Percentiles rank a stretch among this genome's conserved stretches.
These are phyloP conservation scores for Alternaria alternata DNA, from an alignment of 2,329 filamentous ascomycete species.

Conservation along the genomic window DNA sequence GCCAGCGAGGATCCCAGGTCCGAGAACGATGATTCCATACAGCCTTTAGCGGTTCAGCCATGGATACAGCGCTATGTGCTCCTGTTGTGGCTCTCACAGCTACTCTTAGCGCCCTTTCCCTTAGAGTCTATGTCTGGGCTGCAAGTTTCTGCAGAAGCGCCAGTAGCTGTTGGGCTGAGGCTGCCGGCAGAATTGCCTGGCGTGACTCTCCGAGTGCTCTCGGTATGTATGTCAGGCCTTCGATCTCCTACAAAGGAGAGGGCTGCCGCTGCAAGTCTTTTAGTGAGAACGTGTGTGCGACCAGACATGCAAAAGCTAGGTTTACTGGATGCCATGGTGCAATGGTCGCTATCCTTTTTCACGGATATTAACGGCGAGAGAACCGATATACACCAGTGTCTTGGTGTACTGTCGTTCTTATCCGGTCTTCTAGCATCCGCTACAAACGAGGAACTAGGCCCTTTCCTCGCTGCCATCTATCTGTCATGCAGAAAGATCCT, in stretches of 20 bases:
- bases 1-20: constrained; percentile 53
- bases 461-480: constrained; percentile 72
- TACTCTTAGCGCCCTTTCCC: constrained; percentile 80
- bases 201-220: constrained; percentile 74
- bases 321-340: constrained; percentile 71
- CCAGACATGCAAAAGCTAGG: constrained; percentile 85
- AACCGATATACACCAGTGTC: constrained; percentile 73
- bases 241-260: constrained; percentile 82
- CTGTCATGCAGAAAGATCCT: constrained; percentile 68
- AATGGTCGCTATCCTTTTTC: constrained; percentile 74
- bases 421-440: constrained; percentile 76
- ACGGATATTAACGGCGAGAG: constrained; percentile 53
- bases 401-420: constrained; percentile 82
- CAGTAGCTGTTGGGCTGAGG: constrained; percentile 54
- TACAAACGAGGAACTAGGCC: constrained; percentile 76
- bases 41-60: constrained; percentile 31
- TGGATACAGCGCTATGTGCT: constrained; percentile 94
- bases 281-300: constrained; percentile 83
- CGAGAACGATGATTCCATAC: constrained; percentile 21
- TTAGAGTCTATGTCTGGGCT: constrained; percentile 78
- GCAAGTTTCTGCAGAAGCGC: constrained; percentile 41
- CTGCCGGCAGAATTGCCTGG: constrained; percentile 71
- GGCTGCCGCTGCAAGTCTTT: constrained; percentile 82
- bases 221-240: constrained; percentile 75
- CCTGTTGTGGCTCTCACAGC: constrained; percentile 75